Percentiles rank a stretch among this genome's conserved stretches.
These are phyloP conservation scores for Lepidium aucheri DNA, from an alignment of 345 rosid genomes.

Conservation along the genomic window DNA sequence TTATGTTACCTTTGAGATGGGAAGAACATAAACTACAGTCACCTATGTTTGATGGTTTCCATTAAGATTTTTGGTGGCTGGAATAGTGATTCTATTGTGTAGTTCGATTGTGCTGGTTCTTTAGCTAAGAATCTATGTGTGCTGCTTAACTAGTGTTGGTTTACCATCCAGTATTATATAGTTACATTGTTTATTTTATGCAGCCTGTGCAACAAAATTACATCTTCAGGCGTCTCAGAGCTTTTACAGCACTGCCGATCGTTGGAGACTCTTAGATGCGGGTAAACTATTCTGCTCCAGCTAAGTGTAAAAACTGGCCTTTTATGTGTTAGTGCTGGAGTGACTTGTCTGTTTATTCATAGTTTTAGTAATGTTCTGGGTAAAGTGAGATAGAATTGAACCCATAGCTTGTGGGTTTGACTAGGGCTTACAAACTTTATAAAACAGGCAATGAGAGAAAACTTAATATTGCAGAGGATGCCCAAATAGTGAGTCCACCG, in stretches of 20 bases:
- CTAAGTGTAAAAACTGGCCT: background rate
- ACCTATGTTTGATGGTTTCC: background rate
- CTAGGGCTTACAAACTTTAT: conserved; percentile 32
- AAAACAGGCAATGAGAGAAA: conserved; percentile 53
- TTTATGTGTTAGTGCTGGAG: background rate
- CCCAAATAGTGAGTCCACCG: conserved; percentile 61
- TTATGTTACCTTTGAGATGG: background rate
- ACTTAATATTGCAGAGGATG: conserved; percentile 87
- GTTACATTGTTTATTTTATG: conserved; percentile 14
- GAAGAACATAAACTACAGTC: background rate
- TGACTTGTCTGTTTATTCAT: background rate
- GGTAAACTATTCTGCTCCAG: conserved; percentile 36
- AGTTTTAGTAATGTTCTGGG: background rate
- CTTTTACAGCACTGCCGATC: conserved; percentile 57
- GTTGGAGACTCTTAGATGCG: conserved; percentile 74
- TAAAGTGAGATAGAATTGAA: background rate
- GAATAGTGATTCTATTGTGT: background rate
- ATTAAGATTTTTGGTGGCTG: background rate
- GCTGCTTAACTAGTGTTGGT: background rate
- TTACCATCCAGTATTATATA: background rate
- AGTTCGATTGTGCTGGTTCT: background rate
- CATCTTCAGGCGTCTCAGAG: conserved; percentile 57
- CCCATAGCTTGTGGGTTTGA: conserved; percentile 31
- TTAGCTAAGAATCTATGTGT: background rate
- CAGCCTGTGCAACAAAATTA: conserved; percentile 62